These are phyloP conservation scores for Termitomyces sp. DNA, from an alignment of 768 basidiomycete genomes.

Conservation along the genomic window DNA sequence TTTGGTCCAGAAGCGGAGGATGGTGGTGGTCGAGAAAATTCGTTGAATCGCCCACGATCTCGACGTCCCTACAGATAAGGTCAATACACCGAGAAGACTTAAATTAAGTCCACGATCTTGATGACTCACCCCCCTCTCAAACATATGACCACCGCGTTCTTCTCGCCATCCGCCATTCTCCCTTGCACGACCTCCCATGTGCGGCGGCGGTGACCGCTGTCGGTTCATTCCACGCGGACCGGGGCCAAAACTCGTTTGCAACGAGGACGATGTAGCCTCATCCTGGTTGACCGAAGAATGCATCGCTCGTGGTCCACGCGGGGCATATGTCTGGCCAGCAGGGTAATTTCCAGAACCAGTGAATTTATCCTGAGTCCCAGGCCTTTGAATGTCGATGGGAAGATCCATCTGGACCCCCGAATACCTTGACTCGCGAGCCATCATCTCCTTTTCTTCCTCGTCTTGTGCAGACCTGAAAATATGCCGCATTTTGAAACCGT, in stretches of 20 bases:
- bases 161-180: slow-evolving; percentile 10
- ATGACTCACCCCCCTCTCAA: slow-evolving; percentile 8
- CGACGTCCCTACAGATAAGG: slow-evolving; percentile 15
- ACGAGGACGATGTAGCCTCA: slow-evolving; percentile 8
- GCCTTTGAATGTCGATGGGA: slow-evolving; percentile 1
- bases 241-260: slow-evolving; percentile 1
- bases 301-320: slow-evolving; percentile 22
- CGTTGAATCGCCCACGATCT: slow-evolving; percentile 20
- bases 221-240: not conserved
- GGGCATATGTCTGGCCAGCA: slow-evolving; percentile 9
- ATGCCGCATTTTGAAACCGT: not conserved
- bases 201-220: slow-evolving; percentile 18
- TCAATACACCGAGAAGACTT: not conserved
- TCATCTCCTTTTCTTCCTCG: not conserved
- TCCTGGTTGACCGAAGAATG: slow-evolving; percentile 2
- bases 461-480: not conserved
- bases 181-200: slow-evolving; percentile 6
- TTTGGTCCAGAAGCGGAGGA: slow-evolving; percentile 27
- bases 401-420: not conserved
- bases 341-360: slow-evolving; percentile 23
- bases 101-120: not conserved
- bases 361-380: not conserved
- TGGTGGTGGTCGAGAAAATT: slow-evolving; percentile 16
- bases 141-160: slow-evolving; percentile 3
- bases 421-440: not conserved